phyloP scores from a whole-genome alignment of 169 alveolate genomes.

The Plasmodium gonderi region DNA sequence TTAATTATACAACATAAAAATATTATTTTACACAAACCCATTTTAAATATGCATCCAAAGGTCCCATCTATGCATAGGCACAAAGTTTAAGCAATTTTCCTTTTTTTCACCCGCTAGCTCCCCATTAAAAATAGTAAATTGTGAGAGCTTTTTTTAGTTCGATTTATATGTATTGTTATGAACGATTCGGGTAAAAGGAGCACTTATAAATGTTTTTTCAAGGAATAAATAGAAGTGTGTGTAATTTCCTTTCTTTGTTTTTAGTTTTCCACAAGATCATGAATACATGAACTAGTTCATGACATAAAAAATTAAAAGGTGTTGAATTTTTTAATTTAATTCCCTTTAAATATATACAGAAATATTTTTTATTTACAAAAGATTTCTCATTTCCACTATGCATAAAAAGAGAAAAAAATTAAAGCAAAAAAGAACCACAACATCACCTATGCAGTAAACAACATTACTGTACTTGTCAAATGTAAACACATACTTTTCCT shows the following conservation, averaged over 20 bases:
- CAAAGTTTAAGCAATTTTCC: not conserved
- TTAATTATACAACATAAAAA: slow-evolving; percentile 3
- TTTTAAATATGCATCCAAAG: not conserved
- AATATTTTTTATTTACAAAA: not conserved
- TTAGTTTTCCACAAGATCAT: slow-evolving; percentile 15
- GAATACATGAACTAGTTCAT: not conserved
- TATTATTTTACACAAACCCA: not conserved
- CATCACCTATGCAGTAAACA: not conserved
- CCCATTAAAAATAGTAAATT: not conserved
- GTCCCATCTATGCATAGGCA: not conserved
- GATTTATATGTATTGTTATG: not conserved
- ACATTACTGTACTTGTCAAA: not conserved
- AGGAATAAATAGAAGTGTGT: slow-evolving; percentile 5
- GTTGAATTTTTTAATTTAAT: not conserved
- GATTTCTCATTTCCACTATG: not conserved
- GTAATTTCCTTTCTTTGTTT: slow-evolving; percentile 23
- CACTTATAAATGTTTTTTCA: not conserved
- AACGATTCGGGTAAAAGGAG: slow-evolving; percentile 5
- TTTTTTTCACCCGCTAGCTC: not conserved
- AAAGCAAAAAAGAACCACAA: not conserved
- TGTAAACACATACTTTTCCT: not conserved
- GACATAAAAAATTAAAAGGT: not conserved
- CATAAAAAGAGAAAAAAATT: not conserved
- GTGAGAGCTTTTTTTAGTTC: slow-evolving; percentile 4
- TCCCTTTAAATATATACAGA: not conserved